Percentiles rank a stretch among this genome's conserved stretches.
Conservation (phyloP, 495 filamentous ascomycete genomes). For the Aspergillus leporis region DNA sequence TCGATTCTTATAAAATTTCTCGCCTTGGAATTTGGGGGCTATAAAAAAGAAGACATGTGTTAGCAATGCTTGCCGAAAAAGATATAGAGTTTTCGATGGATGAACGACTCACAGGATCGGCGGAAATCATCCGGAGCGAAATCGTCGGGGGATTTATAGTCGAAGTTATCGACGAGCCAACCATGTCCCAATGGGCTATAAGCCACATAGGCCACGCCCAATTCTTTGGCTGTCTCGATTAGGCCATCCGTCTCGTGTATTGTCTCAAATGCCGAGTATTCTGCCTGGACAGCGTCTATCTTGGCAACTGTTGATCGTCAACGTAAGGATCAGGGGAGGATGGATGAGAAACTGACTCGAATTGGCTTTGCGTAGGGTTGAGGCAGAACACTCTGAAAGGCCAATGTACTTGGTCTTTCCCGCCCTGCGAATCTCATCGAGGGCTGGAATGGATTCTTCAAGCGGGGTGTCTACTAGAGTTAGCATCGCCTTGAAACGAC, state of each 20-base stretch:
- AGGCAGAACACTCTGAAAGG: slow-evolving; percentile 46
- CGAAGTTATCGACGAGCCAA: slow-evolving; percentile 47
- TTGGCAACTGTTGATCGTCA: slow-evolving; percentile 38
- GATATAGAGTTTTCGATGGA: no score
- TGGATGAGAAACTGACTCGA: slow-evolving; percentile 30
- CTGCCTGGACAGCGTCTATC: slow-evolving; percentile 52
- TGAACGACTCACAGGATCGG: slow-evolving; percentile 27
- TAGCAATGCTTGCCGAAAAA: background rate
- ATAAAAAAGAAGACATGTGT: background rate
- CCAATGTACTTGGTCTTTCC: slow-evolving; percentile 52
- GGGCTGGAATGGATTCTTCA: slow-evolving; percentile 46
- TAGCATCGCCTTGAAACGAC: background rate
- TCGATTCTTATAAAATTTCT: slow-evolving; percentile 51
- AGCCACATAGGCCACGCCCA: slow-evolving; percentile 45
- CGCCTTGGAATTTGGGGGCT: slow-evolving; percentile 52
- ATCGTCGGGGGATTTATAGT: slow-evolving; percentile 44
- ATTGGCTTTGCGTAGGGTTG: slow-evolving; percentile 45
- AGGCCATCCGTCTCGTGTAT: slow-evolving; percentile 44
- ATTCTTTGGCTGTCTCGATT: slow-evolving; percentile 41
- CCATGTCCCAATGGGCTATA: slow-evolving; percentile 50
- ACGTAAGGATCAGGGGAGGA: background rate
- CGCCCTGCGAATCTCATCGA: slow-evolving; percentile 45
- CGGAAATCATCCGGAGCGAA: slow-evolving; percentile 47
- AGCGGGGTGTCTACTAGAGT: slow-evolving; percentile 43
- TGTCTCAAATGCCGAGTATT: slow-evolving; percentile 53